These are phyloP conservation scores for Phytophthora capsici DNA, from an alignment of 352 stramenopile species.

Conservation along the genomic window DNA sequence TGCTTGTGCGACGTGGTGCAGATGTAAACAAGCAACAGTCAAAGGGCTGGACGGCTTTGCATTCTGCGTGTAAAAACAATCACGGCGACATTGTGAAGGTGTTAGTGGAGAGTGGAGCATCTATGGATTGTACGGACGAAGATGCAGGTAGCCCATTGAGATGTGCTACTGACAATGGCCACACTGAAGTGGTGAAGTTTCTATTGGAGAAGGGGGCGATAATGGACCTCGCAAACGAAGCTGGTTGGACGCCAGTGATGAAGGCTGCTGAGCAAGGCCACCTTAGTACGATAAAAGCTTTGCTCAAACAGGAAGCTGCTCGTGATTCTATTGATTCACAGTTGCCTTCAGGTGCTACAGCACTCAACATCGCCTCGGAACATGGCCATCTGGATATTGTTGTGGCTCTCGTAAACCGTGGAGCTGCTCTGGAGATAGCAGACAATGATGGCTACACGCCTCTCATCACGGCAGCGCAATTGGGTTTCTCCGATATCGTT, in stretches of 20 bases:
- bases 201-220: background rate
- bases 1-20: background rate
- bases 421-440: constrained; percentile 7
- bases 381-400: constrained; percentile 9
- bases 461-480: constrained; percentile 18
- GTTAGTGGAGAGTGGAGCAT: background rate
- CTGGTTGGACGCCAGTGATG: background rate
- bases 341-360: constrained; percentile 8
- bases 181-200: background rate
- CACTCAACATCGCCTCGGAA: background rate
- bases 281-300: background rate
- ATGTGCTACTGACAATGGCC: background rate
- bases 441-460: constrained; percentile 7
- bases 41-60: background rate
- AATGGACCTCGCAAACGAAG: background rate
- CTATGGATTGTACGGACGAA: background rate
- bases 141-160: background rate
- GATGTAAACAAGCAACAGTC: background rate
- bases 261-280: background rate
- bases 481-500: constrained; percentile 17
- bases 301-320: background rate
- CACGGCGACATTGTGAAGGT: background rate
- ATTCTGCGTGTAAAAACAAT: background rate
- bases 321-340: constrained; percentile 8
- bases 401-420: constrained; percentile 5